A percentile compares a stretch with the other conserved stretches of the same genome.
phyloP scores from a whole-genome alignment of 192 early-diverging fungal genomes.

The Mortierella antarctica region DNA sequence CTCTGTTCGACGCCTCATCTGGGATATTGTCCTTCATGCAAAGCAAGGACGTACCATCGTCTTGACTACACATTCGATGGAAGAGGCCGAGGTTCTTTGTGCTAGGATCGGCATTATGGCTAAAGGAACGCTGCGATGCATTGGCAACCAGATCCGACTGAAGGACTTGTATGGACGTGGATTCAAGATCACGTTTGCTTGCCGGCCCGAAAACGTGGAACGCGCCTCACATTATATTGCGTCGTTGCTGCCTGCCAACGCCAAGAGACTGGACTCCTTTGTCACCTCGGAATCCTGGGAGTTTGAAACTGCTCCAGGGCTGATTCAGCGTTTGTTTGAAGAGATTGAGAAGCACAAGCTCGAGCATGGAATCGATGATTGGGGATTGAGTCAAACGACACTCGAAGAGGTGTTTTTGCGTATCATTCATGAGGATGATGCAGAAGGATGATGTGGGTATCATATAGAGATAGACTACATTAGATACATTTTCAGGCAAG shows the following conservation, averaged over 20 bases:
- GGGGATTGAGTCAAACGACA: slow-evolving; percentile 75
- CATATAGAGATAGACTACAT: too few relatives aligned
- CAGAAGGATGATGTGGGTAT: slow-evolving; percentile 22
- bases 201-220: slow-evolving; percentile 54
- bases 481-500: too few relatives aligned
- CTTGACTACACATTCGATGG: slow-evolving; percentile 81
- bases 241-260: slow-evolving; percentile 62
- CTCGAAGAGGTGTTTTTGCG: slow-evolving; percentile 81
- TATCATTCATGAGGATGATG: slow-evolving; percentile 62
- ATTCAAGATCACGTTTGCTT: slow-evolving; percentile 72
- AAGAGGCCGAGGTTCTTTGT: slow-evolving; percentile 82
- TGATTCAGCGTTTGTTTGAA: slow-evolving; percentile 68
- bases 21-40: slow-evolving; percentile 73
- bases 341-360: slow-evolving; percentile 68
- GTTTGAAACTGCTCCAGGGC: slow-evolving; percentile 64
- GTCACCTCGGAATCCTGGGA: slow-evolving; percentile 71
- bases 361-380: slow-evolving; percentile 72
- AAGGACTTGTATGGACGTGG: slow-evolving; percentile 78
- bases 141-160: slow-evolving; percentile 67
- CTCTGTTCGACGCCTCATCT: slow-evolving; percentile 78
- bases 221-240: slow-evolving; percentile 58
- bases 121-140: slow-evolving; percentile 75
- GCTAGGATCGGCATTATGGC: slow-evolving; percentile 82
- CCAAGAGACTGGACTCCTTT: slow-evolving; percentile 62
- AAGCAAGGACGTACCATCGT: slow-evolving; percentile 72